These are phyloP conservation scores for Plantago major DNA, from an alignment of 257 asterid genomes.

Conservation along the genomic window DNA sequence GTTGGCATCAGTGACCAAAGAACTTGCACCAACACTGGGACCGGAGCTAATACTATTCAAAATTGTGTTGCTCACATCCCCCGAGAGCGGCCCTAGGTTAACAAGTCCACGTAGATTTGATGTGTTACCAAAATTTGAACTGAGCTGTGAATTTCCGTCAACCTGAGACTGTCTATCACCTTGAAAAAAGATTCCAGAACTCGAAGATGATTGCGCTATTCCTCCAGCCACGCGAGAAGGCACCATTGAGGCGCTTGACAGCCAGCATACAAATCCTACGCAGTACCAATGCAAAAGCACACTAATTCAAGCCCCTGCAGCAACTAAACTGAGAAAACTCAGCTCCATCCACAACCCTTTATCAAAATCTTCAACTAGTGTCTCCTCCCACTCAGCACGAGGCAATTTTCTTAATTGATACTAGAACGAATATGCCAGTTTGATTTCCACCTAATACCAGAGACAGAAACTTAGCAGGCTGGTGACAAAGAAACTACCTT, in stretches of 20 bases:
- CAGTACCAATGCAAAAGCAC: neutral
- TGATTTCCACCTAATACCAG: too few relatives aligned
- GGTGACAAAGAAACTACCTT: too few relatives aligned
- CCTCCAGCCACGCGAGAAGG: slow-evolving; percentile 77
- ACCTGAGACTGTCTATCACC: slow-evolving; percentile 73
- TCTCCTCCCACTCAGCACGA: too few relatives aligned
- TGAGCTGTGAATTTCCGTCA: slow-evolving; percentile 64
- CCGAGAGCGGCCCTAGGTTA: slow-evolving; percentile 49
- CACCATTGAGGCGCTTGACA: slow-evolving; percentile 50
- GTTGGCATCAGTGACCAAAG: slow-evolving; percentile 95
- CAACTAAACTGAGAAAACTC: too few relatives aligned
- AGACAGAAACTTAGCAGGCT: too few relatives aligned
- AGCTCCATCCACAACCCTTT: too few relatives aligned
- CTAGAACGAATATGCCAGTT: too few relatives aligned
- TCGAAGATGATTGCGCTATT: slow-evolving; percentile 68
- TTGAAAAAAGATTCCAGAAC: slow-evolving; percentile 78
- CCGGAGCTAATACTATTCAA: slow-evolving; percentile 76
- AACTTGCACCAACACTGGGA: slow-evolving; percentile 94
- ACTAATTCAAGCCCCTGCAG: neutral
- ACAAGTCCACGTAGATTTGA: slow-evolving; percentile 48
- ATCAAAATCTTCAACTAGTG: too few relatives aligned
- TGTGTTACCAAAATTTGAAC: slow-evolving; percentile 68
- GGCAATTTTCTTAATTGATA: too few relatives aligned
- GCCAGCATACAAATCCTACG: slow-evolving; percentile 11
- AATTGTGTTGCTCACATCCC: slow-evolving; percentile 53